Evolutionary conservation across 441 rosid species (phyloP), one percentile per base, ranked within the genome.

Genomic region (Jatropha multifida): DNA sequence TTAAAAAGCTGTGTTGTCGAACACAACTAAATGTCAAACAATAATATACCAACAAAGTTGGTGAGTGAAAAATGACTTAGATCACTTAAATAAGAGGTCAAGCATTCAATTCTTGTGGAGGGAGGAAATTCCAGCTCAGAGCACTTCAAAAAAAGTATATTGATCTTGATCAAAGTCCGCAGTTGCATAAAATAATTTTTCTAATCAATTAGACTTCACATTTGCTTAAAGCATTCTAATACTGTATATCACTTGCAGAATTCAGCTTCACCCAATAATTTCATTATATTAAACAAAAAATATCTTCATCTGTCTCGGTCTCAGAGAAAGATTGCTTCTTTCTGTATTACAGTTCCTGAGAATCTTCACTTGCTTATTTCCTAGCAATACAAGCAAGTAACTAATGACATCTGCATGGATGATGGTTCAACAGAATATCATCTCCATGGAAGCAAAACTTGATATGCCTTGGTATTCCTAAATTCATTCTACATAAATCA

Each of bases 381-480:
- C 72, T 41, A 32, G 65, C 60, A 40, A 49, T 60, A 60, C 46
- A 48, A 18, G 32, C 46, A 48, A 18, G 32, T 74, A 26, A 65
- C 73, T 55, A 60, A 60, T 46, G 10, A 26, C 67, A 65, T 48
- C 74, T 67, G 37, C 59, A 63, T 14, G 7, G 49, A 14, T 5
- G 49, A 14, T 5, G 46, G 26, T 27, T 27, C 42, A 46, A 69
- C 32, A 48, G 18, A 54, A n/a, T 14, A 72, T 46, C 26, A 14
- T 73, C 68, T 74, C 70, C 63, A 69, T 38, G 51, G 65, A 74
- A 65, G 60, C 64, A 70, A 77, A 73, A 64, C 48, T 80, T 68
- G 44, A 74, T 37, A 71, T 60, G 38, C 61, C 74, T 38, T 74
- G 42, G n/a, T n/a, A 48, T 64, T 68, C 48, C 55, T 52, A 54